Evolutionary conservation across 495 filamentous ascomycete genomes (phyloP).

Genomic region (Xeromyces bisporus): DNA sequence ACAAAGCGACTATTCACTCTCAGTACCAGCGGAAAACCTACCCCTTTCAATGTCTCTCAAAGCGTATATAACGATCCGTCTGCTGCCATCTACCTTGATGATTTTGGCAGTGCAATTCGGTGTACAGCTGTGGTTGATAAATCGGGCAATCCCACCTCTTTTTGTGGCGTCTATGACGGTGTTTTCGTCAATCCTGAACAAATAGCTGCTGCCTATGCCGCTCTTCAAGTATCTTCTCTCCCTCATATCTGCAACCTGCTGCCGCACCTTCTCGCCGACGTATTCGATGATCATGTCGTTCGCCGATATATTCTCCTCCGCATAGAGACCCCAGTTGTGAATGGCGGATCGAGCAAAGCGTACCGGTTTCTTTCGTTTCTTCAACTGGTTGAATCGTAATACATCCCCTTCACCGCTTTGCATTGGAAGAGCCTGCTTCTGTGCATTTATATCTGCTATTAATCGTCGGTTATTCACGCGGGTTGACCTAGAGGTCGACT

Average conservation of each 20-base stretch:
- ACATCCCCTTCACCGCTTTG: conserved; percentile 62
- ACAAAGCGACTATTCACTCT: too few species aligned
- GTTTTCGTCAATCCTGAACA: conserved; percentile 96
- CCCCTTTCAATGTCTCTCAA: conserved; percentile 85
- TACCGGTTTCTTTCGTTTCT: conserved; percentile 98
- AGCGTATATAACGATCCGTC: conserved; percentile 97
- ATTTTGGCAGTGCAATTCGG: conserved; percentile 99
- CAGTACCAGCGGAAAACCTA: conserved; percentile 32
- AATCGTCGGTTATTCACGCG: conserved; percentile 89
- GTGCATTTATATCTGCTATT: conserved; percentile 85
- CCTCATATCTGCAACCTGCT: conserved; percentile 88
- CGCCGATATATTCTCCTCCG: conserved; percentile 89
- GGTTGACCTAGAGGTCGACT: conserved; percentile 66
- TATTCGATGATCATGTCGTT: conserved; percentile 99
- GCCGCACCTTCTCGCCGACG: conserved; percentile 91
- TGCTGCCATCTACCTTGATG: conserved; percentile 98
- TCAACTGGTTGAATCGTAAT: conserved; percentile 94
- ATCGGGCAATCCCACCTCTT: conserved; percentile 90
- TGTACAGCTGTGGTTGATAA: conserved; percentile 98
- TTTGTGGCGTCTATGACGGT: conserved; percentile 97
- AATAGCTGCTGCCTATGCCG: conserved; percentile 90
- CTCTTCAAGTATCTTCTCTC: conserved; percentile 86
- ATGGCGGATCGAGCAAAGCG: conserved; percentile 96
- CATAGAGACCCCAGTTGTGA: conserved; percentile 96
- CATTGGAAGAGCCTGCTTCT: conserved; percentile 65